Evolutionary conservation across 1,284 basidiomycete genomes (phyloP), one percentile per base, ranked within the genome.

Genomic region (Ustilago crameri): DNA sequence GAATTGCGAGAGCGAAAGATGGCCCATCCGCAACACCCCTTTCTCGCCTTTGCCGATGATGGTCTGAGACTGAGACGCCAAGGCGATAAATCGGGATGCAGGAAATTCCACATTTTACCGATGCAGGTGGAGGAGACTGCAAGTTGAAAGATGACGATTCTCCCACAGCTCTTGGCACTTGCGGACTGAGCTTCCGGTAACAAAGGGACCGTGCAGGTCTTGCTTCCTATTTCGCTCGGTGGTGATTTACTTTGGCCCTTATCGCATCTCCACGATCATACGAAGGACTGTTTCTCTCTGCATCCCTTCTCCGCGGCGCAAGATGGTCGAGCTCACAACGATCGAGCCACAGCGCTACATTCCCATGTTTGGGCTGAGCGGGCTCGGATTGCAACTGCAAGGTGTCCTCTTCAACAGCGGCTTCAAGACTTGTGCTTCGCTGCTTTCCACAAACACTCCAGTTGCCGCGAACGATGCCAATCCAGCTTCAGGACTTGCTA

Each of bases 331-430:
- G 34, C 15, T 58, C 14, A 35, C 45, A 10, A 49, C 48, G 3
- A 41, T 61, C 26, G 68, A 71, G 37, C 62, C 68, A 8, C 68
- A 60, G 47, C 61, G 62, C 52, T 71, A 55, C 41, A 54, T 71
- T 7, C 68, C 68, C 24, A 49, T 71, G 38, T 53, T 71, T 30
- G 68, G 68, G 14, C 58, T 71, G 23, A 65, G 68, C 35, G 62
- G 57, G 1, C 62, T 71, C 24, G 68, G 62, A 2, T 62, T 51
- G 35, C 62, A 71, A 26, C 51, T 71, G 27, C 68, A 71, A 41
- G 46, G 54, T n/a, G 55, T 42, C 5, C 50, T 65, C 9, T 32
- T 47, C 35, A 50, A 40, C 45, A 56, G 51, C 23, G 48, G 58
- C 15, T 67, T 63, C 51, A 61, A 62, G 24, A 30, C 50, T 1